Evolutionary conservation across 2,329 filamentous ascomycete genomes (phyloP), one percentile per base, ranked within the genome.

Genomic region (Coniella lustricola): DNA sequence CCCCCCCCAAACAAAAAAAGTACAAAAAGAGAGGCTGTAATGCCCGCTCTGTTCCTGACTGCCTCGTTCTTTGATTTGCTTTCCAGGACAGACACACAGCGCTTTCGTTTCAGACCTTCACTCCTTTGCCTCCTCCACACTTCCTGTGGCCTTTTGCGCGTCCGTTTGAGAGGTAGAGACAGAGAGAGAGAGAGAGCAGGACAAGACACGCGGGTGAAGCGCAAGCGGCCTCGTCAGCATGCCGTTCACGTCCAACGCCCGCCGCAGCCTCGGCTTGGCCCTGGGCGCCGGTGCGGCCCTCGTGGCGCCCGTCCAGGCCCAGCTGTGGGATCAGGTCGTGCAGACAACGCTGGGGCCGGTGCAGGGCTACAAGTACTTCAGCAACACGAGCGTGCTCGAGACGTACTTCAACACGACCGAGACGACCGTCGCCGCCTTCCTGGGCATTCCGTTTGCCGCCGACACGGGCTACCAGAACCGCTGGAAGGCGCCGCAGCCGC

Each of bases 401-500:
- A 20, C 18, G 4, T 49, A 31, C 29, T 49, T 49, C 18, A 41
- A 31, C 12, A 42, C 42, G 7, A 44, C 47, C 5, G 43, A 42
- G 21, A 36, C 40, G n/a, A 49, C 29, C 12, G 47, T 49, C 14
- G 35, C 47, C 7, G 36, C 25, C 1, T 49, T 40, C 36, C 47
- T 49, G 7, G 47, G 47, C 13, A 49, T 49, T 13, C 47, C 47
- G 2, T 49, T 49, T 20, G 47, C 41, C 8, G 47, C 47, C n/a
- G 34, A 34, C 21, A 49, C 47, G 9, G 35, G 40, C 12, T 49
- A 49, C 41, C 41, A 49, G 41, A 49, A 49, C 36, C 41, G 47
- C 12, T 49, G 47, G 47, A 49, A 31, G 36, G n/a, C 41, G 1
- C 47, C 47, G 1, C 39, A 40, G 43, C 47, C 47, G 5, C 43